A percentile compares a stretch with the other conserved stretches of the same genome.
These are phyloP conservation scores for Wallacemonas rigidus DNA, from an alignment of 208 protist species.

Conservation along the genomic window DNA sequence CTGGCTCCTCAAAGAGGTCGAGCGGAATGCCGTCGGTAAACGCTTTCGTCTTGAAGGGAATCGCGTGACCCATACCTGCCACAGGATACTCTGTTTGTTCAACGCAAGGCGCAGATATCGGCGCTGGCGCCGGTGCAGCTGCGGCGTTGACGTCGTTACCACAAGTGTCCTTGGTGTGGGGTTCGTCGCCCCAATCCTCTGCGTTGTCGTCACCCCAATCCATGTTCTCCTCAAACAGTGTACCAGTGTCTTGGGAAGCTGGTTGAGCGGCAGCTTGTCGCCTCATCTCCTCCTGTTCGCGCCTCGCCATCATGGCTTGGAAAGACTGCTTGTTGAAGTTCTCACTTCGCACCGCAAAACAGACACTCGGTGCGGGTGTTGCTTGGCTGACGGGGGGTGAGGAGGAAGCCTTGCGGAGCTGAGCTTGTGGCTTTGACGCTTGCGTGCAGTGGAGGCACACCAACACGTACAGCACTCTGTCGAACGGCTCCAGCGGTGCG, in stretches of 20 bases:
- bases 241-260: conserved; percentile 13
- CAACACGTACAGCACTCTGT: conserved; percentile 86
- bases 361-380: conserved; percentile 37
- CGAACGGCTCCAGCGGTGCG: conserved; percentile 73
- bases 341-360: conserved; percentile 78
- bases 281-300: conserved; percentile 9
- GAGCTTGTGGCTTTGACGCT: not conserved
- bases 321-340: conserved; percentile 80
- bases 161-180: not conserved
- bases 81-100: conserved; percentile 27
- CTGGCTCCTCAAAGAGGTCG: conserved; percentile 71
- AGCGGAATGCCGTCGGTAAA: conserved; percentile 65
- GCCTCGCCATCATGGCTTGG: conserved; percentile 12
- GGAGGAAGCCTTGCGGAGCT: not conserved
- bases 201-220: conserved; percentile 46
- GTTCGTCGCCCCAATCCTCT: conserved; percentile 49
- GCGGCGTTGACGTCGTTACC: not conserved
- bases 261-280: not conserved
- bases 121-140: not conserved
- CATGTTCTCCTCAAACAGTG: conserved; percentile 51
- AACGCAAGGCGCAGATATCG: not conserved
- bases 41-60: conserved; percentile 36
- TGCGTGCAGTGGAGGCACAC: conserved; percentile 56
- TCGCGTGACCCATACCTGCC: conserved; percentile 28
- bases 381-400: not conserved